These are phyloP conservation scores for Penicillium nucicola DNA, from an alignment of 495 filamentous ascomycete species.

Conservation along the genomic window DNA sequence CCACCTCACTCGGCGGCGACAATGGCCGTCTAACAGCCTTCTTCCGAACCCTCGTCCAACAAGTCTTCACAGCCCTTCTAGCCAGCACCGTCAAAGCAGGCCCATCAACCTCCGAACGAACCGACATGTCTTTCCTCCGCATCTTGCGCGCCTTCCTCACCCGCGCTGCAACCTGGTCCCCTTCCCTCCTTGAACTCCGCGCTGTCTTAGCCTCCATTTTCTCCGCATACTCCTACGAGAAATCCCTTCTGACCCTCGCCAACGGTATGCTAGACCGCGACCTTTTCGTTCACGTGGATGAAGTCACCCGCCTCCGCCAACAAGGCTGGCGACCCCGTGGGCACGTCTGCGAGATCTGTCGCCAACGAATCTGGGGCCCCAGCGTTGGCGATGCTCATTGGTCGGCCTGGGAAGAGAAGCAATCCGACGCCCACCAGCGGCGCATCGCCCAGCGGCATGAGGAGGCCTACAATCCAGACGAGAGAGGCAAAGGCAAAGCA, in stretches of 20 bases:
- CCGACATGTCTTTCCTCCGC: conserved; percentile 77
- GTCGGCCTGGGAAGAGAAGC: conserved; percentile 71
- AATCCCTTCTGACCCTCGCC: conserved; percentile 78
- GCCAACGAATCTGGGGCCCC: conserved; percentile 82
- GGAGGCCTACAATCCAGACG: conserved; percentile 26
- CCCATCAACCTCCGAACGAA: conserved; percentile 35
- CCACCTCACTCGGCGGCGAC: conserved; percentile 11
- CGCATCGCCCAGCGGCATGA: conserved; percentile 29
- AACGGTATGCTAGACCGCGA: conserved; percentile 86
- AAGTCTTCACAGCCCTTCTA: conserved; percentile 85
- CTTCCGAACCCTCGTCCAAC: conserved; percentile 79
- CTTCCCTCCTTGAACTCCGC: conserved; percentile 82
- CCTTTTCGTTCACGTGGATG: conserved; percentile 78
- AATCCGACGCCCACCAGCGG: conserved; percentile 42
- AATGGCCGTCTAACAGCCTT: conserved; percentile 51
- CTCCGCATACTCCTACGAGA: conserved; percentile 91
- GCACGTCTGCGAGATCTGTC: conserved; percentile 84
- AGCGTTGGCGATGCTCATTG: conserved; percentile 76
- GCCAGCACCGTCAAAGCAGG: conserved; percentile 53
- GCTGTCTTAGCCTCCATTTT: conserved; percentile 85
- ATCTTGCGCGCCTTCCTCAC: conserved; percentile 90
- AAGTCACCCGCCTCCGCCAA: conserved; percentile 71
- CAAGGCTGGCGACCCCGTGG: conserved; percentile 85
- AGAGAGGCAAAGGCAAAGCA: conserved; percentile 44
- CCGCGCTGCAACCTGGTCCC: conserved; percentile 73